Evolutionary conservation across 2,329 filamentous ascomycete genomes (phyloP).

Genomic region (Aspergillus glaucus): DNA sequence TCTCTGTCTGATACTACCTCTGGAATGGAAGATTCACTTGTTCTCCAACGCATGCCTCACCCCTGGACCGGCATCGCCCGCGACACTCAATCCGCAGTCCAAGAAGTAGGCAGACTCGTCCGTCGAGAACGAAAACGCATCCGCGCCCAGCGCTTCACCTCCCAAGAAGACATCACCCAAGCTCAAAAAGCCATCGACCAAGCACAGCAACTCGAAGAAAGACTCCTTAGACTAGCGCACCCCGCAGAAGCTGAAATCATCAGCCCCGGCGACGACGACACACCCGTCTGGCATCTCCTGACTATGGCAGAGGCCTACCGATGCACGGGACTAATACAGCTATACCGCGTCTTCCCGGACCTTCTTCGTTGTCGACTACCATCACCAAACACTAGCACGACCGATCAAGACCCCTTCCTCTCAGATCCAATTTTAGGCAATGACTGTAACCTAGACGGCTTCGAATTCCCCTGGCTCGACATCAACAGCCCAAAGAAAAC

Average conservation of each 20-base stretch:
- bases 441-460: constrained; percentile 12
- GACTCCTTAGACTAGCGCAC: constrained; percentile 42
- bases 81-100: constrained; percentile 30
- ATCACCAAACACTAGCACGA: constrained; percentile 7
- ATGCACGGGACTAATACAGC: constrained; percentile 47
- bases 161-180: constrained; percentile 26
- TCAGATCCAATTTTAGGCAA: constrained; percentile 17
- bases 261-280: constrained; percentile 48
- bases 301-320: constrained; percentile 50
- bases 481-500: neutral
- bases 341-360: constrained; percentile 51
- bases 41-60: constrained; percentile 31
- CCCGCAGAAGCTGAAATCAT: constrained; percentile 43
- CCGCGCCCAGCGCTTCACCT: constrained; percentile 31
- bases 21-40: constrained; percentile 20
- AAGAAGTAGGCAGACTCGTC: constrained; percentile 42
- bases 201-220: constrained; percentile 40
- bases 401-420: constrained; percentile 19
- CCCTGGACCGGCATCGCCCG: constrained; percentile 36
- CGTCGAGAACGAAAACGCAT: constrained; percentile 31
- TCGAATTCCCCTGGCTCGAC: neutral
- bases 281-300: constrained; percentile 48
- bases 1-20: constrained; percentile 17
- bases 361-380: constrained; percentile 41
- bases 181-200: constrained; percentile 31